Conservation (phyloP, 2,329 filamentous ascomycete genomes). For the Canariomyces notabilis region DNA sequence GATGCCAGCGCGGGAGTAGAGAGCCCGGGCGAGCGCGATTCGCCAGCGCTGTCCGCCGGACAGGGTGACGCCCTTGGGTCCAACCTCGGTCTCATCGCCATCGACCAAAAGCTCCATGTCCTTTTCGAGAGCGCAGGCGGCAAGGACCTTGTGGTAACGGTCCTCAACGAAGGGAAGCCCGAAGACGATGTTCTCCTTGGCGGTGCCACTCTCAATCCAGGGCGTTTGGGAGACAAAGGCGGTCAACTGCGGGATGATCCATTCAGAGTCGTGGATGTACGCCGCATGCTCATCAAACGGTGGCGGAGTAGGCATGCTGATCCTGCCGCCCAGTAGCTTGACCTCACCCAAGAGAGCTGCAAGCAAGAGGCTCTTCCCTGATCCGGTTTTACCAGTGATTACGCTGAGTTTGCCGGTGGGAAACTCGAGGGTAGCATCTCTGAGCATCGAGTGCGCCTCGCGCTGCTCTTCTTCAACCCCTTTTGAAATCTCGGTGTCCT, state of each 20-base stretch:
- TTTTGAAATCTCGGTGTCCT: conserved; percentile 24
- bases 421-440: conserved; percentile 31
- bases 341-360: conserved; percentile 38
- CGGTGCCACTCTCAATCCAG: conserved; percentile 43
- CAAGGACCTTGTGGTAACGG: conserved; percentile 42
- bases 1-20: conserved; percentile 41
- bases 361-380: conserved; percentile 37
- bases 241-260: conserved; percentile 35
- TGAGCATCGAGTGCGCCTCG: conserved; percentile 30
- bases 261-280: conserved; percentile 25
- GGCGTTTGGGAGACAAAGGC: conserved; percentile 44
- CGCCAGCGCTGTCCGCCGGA: conserved; percentile 44
- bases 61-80: conserved; percentile 39
- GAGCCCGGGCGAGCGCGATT: conserved; percentile 40
- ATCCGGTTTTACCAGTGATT: conserved; percentile 36
- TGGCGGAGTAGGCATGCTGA: conserved; percentile 27
- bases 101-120: conserved; percentile 40
- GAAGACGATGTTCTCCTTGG: conserved; percentile 43
- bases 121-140: conserved; percentile 40
- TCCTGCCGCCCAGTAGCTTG: conserved; percentile 31
- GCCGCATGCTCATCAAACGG: conserved; percentile 22
- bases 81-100: conserved; percentile 41
- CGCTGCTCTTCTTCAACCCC: conserved; percentile 14
- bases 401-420: conserved; percentile 32
- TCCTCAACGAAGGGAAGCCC: conserved; percentile 35